Conservation (phyloP, 306 rosid species). For the Lathyrus sativus region DNA sequence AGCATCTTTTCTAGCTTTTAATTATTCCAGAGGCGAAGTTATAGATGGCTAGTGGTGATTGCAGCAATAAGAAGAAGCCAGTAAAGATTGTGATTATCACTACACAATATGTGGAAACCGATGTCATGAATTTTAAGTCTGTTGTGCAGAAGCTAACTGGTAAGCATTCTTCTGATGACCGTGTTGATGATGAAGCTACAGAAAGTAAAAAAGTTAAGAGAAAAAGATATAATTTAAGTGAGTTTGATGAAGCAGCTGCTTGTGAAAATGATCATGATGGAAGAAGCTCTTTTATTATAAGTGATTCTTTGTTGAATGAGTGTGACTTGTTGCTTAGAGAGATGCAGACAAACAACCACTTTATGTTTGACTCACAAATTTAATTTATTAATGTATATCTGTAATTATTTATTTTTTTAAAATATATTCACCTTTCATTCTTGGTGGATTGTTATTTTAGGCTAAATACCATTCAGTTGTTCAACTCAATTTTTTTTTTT, state of each 20-base stretch:
- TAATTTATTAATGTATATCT: not conserved
- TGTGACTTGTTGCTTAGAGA: constrained; percentile 58
- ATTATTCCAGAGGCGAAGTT: not conserved
- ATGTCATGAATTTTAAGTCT: constrained; percentile 64
- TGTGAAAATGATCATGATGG: not conserved
- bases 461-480: no score
- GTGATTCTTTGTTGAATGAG: constrained; percentile 66
- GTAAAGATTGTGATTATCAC: constrained; percentile 71
- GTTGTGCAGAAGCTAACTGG: constrained; percentile 84
- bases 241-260: no score
- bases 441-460: not conserved
- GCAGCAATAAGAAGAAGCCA: not conserved
- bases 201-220: not conserved
- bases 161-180: constrained; percentile 44
- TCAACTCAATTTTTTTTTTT: no score
- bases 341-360: constrained; percentile 50
- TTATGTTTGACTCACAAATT: constrained; percentile 26
- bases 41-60: not conserved
- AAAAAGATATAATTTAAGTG: not conserved
- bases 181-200: not conserved
- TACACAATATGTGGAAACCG: constrained; percentile 76
- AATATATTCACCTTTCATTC: not conserved
- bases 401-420: not conserved
- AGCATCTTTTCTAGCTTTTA: not conserved
- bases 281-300: constrained; percentile 42